phyloP scores from a whole-genome alignment of 495 filamentous ascomycete genomes.

The Coniosporium apollinis region DNA sequence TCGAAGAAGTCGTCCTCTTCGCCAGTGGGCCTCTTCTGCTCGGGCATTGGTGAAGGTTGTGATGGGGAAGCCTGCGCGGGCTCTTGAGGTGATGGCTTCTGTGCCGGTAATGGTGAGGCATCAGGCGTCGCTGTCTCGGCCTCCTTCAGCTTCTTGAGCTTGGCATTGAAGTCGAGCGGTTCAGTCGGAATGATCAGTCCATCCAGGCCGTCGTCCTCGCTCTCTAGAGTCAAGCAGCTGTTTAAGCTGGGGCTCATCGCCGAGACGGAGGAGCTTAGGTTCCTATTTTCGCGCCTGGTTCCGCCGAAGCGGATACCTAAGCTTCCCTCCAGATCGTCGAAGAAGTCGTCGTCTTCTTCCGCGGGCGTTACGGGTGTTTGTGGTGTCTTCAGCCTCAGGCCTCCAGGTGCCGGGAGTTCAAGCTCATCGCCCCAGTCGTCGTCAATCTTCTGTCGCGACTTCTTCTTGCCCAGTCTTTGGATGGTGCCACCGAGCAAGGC shows the following conservation, averaged over 20 bases:
- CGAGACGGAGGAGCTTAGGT: slow-evolving; percentile 70
- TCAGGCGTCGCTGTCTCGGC: slow-evolving; percentile 9
- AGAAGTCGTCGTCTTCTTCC: slow-evolving; percentile 53
- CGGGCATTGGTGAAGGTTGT: background rate
- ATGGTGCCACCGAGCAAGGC: slow-evolving; percentile 88
- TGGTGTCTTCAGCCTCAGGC: slow-evolving; percentile 31
- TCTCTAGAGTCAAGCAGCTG: slow-evolving; percentile 81
- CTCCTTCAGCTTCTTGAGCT: slow-evolving; percentile 45
- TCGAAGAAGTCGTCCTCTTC: slow-evolving; percentile 72
- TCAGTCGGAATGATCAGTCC: slow-evolving; percentile 72
- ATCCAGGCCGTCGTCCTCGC: slow-evolving; percentile 80
- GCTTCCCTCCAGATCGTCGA: slow-evolving; percentile 88
- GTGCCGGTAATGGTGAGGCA: background rate
- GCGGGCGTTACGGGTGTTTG: slow-evolving; percentile 27
- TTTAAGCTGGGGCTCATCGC: slow-evolving; percentile 80
- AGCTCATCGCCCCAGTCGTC: slow-evolving; percentile 92
- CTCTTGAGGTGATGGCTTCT: slow-evolving; percentile 6
- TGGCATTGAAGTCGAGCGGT: slow-evolving; percentile 61
- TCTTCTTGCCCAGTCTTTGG: slow-evolving; percentile 72
- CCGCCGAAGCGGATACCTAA: slow-evolving; percentile 77
- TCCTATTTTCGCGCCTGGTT: slow-evolving; percentile 57
- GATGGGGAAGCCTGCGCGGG: slow-evolving; percentile 26
- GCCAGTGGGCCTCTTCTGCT: slow-evolving; percentile 17
- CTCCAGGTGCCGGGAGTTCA: slow-evolving; percentile 42
- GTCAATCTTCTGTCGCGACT: slow-evolving; percentile 48